A percentile compares a stretch with the other conserved stretches of the same genome.
Conservation (phyloP, 75 land plant species). For the Sequoiadendron giganteum region DNA sequence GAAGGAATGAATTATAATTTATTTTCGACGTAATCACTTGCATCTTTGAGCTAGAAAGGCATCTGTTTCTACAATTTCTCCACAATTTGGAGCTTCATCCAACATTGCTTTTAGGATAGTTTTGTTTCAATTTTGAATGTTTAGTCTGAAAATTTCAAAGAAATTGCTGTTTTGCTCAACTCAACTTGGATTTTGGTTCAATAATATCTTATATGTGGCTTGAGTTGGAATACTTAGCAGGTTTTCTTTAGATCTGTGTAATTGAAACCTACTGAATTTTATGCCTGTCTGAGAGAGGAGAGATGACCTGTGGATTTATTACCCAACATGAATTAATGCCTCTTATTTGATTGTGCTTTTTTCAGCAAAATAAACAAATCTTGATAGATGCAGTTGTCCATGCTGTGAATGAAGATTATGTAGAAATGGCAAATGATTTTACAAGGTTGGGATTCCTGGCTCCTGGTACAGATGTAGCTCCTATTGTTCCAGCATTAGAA, state of each 20-base stretch:
- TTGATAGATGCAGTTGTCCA: conserved; percentile 99
- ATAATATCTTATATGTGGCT: background rate
- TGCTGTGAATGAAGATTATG: conserved; percentile 98
- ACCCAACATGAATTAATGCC: background rate
- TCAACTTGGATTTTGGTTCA: background rate
- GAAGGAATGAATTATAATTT: background rate
- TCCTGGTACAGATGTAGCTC: conserved; percentile 92
- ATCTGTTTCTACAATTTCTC: background rate
- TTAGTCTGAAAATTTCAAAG: background rate
- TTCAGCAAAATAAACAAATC: conserved; percentile 94
- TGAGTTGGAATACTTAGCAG: background rate
- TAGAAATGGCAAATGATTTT: conserved; percentile 98
- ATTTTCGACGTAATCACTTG: background rate
- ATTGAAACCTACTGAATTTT: background rate
- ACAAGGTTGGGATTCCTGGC: conserved; percentile 97
- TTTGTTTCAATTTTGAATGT: background rate
- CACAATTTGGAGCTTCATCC: background rate
- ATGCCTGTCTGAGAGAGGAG: background rate
- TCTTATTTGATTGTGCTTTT: conserved; percentile 15
- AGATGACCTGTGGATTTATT: background rate
- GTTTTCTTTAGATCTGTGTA: background rate
- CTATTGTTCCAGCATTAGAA: conserved; percentile 95
- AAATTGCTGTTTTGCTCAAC: background rate
- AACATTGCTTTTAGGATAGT: background rate
- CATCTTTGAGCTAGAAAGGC: background rate